Conservation (phyloP, 163 green algal species). For the Trebouxiophyceae sp. region DNA sequence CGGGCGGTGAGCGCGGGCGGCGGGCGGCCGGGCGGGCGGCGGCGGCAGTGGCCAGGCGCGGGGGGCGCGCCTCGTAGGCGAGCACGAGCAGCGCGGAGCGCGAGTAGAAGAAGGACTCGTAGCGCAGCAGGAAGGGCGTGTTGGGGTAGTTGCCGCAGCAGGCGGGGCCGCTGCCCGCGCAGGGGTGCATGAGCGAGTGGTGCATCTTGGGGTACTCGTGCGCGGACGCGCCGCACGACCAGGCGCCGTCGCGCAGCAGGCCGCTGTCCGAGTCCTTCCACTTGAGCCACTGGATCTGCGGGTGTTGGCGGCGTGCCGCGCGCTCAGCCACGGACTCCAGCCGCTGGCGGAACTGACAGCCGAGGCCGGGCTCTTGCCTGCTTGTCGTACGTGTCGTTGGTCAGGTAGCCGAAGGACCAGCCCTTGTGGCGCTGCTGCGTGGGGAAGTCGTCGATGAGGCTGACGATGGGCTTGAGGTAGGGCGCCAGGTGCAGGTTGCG, state of each 20-base stretch:
- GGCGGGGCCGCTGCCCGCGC: background rate
- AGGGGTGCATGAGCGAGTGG: conserved; percentile 17
- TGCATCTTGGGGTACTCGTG: conserved; percentile 17
- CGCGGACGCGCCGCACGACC: conserved; percentile 1
- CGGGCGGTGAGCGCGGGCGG: background rate
- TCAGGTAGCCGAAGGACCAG: conserved; percentile 14
- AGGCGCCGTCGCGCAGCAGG: conserved; percentile 2
- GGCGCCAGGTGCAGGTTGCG: conserved; percentile 15
- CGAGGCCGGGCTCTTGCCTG: too few relatives aligned
- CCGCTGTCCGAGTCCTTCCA: conserved; percentile 1
- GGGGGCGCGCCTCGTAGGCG: conserved; percentile 11
- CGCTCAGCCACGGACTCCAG: too few relatives aligned
- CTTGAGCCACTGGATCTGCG: conserved; percentile 3
- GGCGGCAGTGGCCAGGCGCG: background rate
- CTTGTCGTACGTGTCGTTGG: conserved; percentile 1
- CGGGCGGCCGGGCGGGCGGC: too few relatives aligned
- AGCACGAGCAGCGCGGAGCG: conserved; percentile 6
- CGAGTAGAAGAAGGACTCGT: conserved; percentile 11
- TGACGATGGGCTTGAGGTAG: conserved; percentile 7
- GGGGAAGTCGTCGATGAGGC: conserved; percentile 11
- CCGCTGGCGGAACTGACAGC: too few relatives aligned
- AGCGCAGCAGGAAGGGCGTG: conserved; percentile 6
- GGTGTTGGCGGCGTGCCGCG: too few relatives aligned
- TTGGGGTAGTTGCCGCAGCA: conserved; percentile 4
- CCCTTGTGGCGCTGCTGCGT: conserved; percentile 12